These are phyloP conservation scores for Nakazawaea molendinolei DNA, from an alignment of 805 yeast species.

Conservation along the genomic window DNA sequence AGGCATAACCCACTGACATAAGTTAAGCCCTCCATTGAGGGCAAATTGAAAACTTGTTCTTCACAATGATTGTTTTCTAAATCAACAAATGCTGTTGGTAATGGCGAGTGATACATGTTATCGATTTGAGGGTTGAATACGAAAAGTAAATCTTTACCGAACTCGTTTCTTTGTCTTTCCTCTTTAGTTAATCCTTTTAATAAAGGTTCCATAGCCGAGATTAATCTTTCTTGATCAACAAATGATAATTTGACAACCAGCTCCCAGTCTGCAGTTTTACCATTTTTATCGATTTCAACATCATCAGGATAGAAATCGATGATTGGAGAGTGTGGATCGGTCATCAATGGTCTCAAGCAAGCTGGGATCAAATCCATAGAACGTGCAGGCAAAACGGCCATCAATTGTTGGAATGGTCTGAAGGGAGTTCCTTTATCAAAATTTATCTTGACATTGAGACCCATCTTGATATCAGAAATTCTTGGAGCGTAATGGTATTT, in stretches of 20 bases:
- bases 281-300: constrained; percentile 85
- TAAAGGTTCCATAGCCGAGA: constrained; percentile 64
- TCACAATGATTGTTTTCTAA: constrained; percentile 74
- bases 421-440: constrained; percentile 77
- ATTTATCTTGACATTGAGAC: constrained; percentile 54
- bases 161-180: constrained; percentile 67
- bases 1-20: constrained; percentile 51
- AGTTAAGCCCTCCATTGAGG: constrained; percentile 34
- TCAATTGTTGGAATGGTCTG: constrained; percentile 89
- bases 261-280: constrained; percentile 96
- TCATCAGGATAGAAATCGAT: constrained; percentile 85
- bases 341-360: constrained; percentile 76
- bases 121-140: constrained; percentile 71
- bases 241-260: constrained; percentile 90
- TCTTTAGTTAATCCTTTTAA: constrained; percentile 58
- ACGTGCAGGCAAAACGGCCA: constrained; percentile 96
- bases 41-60: constrained; percentile 50
- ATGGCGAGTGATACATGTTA: constrained; percentile 62
- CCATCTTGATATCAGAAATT: constrained; percentile 77
- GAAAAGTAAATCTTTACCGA: constrained; percentile 66
- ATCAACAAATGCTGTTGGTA: constrained; percentile 71
- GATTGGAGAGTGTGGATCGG: constrained; percentile 79
- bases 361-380: constrained; percentile 74
- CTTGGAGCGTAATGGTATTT: constrained; percentile 90
- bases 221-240: constrained; percentile 75